Evolutionary conservation across 2,329 filamentous ascomycete species (phyloP), one percentile per base, ranked within the genome.

Genomic region (Cyanodermella asteris): DNA sequence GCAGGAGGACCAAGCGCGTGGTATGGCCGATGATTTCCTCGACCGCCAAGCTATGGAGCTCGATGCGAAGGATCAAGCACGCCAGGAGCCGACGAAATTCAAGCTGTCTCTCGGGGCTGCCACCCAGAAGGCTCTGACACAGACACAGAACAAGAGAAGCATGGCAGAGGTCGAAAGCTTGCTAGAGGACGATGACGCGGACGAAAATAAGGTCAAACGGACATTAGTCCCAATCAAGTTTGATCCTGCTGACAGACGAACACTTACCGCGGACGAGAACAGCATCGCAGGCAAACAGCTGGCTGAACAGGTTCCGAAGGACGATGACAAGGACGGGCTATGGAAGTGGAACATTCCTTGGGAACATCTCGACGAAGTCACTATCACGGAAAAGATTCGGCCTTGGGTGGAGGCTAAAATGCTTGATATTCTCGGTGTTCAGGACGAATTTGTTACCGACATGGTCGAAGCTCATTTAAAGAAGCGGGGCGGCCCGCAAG

Each of bases 321-420:
- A n/a, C n/a, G n/a, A n/a, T n/a, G 74, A 87, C 42, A 78, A 75
- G 45, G 69, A 75, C 3, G 80, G 77, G 0, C 59, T 97, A 4
- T 97, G 84, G 78, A 64, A 61, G n/a, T 94, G 81, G 78, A 56
- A 73, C 11, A 69, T 97, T 45, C 76, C 82, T 39, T 97, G 87
- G 87, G 74, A 90, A 25, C 78, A 71, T 49, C 61, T 97, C 44
- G 77, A 90, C 43, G 73, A 87, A 32, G 59, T 62, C 10, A 63
- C 87, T 20, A 67, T 94, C 31, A 64, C 68, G 31, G 76, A 90
- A 34, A 82, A 93, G 45, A 66, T 97, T 37, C 69, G 76, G 41
- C 82, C 84, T 16, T 97, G 93, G 52, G 78, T 94, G 28, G 81
- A 91, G 56, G 91, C 91, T 64, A 97, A 94, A 61, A 78, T 94